Base-by-base conservation (phyloP, 2,329 filamentous ascomycete genomes). In the Diaporthe citri region DNA sequence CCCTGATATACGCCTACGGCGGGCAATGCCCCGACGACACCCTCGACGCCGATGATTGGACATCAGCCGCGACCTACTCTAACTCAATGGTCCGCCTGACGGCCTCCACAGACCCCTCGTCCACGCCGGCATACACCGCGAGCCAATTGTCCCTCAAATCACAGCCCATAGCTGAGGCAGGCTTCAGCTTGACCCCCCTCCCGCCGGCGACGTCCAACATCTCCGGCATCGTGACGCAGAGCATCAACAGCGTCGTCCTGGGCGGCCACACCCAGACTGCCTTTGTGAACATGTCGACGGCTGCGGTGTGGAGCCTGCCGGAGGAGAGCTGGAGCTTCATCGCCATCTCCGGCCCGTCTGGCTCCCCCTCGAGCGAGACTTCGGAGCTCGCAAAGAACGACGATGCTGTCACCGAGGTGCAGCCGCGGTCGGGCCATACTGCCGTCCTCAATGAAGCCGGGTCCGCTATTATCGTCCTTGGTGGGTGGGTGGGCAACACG, bases 221-320 rank as follows among this genome's bases (percentile, higher is more conserved):
- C 6, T 92, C 90, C 22, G 92, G 90, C 4, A 87, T 87, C 3
- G 86, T 93, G 55, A 93, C 91, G 6, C 93, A 95, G 80, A 91
- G 96, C 81, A 92, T 93, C 77, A 92, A 93, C 79, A 96, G 95
- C 78, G 90, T 98, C 17, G 85, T 98, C 31, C 86, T 98, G 22
- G 96, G 96, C 55, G 96, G 96, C 0, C 95, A 98, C 81, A 97
- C 95, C 0, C 88, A 91, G 78, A 84, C 87, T 22, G 96, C 95
- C 0, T 98, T 98, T 81, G 93, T 98, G 85, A 97, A 98, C 82
- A 98, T 97, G 93, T 97, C 95, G 74, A 94, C 95, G 57, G 91
- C 96, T 1, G 96, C 95, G 0, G 86, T 98, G 2, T 98, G 96
- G 88, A 96, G 92, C 72, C 86, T 98, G 9, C 96, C 96, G 0